Evolutionary conservation across 352 stramenopile species (phyloP), one percentile per base, ranked within the genome.

Genomic region (Globisporangium canariense): DNA sequence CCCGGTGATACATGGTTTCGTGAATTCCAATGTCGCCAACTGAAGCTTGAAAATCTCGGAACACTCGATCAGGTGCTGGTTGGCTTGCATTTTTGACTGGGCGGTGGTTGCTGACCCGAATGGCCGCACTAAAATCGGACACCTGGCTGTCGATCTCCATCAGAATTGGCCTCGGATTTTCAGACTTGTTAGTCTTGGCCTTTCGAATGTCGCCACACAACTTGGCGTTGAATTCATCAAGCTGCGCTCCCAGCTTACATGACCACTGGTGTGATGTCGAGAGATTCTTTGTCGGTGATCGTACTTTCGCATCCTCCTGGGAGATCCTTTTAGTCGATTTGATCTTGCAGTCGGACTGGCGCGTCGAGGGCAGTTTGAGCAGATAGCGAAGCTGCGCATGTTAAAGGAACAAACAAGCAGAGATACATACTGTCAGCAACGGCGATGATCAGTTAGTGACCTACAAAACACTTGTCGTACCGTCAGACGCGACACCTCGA

Each of bases 1-100:
- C 32, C 25, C 25, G 54, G 22, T 58, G 52, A 6, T 73, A 56
- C 47, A 86, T 47, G 25, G 32, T 65, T 69, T 88, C 79, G 13
- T 68, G 49, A 57, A 77, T 28, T 46, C 67, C 53, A 7, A 83
- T 43, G 51, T 79, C 66, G 11, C 65, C 62, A 34, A 88, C 49
- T 32, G 57, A 78, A n/a, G 53, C 36, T 41, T 88, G 79, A 18
- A 83, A 49, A 60, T 88, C 79, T 38, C 60, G 70, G 46, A 83
- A 83, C 4, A 11, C 20, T 36, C 54, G 22, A 8, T n/a, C n/a
- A 20, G 20, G 14, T n/a, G 18, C 58, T 25, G 25, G 59, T 16
- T 34, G 70, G 36, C 14, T 52, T 51, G 34, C 64, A 56, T 69
- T 65, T 3, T 53, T 76, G 1, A 43, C 73, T 32, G 78, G 78